Percentiles rank a stretch among this genome's conserved stretches.
These are phyloP conservation scores for Madurella mycetomatis DNA, from an alignment of 2,329 filamentous ascomycete species.

Conservation along the genomic window DNA sequence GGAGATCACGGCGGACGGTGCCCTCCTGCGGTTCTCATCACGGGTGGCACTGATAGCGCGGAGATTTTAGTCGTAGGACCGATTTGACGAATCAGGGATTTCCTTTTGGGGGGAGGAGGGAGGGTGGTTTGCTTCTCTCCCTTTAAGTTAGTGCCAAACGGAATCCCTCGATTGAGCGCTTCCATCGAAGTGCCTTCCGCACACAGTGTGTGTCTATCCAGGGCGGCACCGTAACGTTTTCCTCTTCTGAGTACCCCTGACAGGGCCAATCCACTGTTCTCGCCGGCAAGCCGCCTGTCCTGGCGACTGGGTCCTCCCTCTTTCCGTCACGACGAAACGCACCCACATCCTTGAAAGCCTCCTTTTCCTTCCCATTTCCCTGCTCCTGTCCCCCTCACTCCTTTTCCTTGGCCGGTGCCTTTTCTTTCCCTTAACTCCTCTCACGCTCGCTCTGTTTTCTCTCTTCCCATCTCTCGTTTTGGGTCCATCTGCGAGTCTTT, in stretches of 20 bases:
- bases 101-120: too few relatives aligned
- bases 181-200: too few relatives aligned
- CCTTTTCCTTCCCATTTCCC: conserved; percentile 26
- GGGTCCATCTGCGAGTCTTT: conserved; percentile 11
- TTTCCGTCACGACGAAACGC: conserved; percentile 26
- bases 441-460: conserved; percentile 22
- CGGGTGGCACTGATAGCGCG: too few relatives aligned
- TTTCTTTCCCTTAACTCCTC: conserved; percentile 12
- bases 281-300: conserved; percentile 14
- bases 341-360: conserved; percentile 24
- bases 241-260: conserved; percentile 22
- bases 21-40: too few relatives aligned
- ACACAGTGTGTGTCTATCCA: background rate
- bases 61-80: too few relatives aligned
- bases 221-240: background rate
- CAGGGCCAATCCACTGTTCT: conserved; percentile 19
- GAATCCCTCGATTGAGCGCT: too few relatives aligned
- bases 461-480: conserved; percentile 19
- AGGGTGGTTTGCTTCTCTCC: too few relatives aligned
- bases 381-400: conserved; percentile 16
- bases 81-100: too few relatives aligned
- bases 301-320: conserved; percentile 22
- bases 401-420: conserved; percentile 9
- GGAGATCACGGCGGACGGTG: too few relatives aligned
- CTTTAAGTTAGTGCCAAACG: too few relatives aligned